Percentiles rank a stretch among this genome's conserved stretches.
Evolutionary conservation across 495 filamentous ascomycete species (phyloP).

Genomic region (Talaromyces thailandensis): DNA sequence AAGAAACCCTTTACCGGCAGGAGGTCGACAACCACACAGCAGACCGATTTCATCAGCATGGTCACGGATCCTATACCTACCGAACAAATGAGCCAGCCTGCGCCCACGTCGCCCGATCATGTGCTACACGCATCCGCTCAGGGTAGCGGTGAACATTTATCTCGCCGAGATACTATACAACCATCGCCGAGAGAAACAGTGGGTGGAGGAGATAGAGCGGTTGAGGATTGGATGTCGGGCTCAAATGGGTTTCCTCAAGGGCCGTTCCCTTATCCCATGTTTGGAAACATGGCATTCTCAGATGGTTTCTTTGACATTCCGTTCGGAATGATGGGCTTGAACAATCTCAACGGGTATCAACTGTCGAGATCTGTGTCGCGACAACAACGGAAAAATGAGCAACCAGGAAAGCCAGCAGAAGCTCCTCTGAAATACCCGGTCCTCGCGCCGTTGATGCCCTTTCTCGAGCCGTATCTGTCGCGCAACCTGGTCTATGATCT

Average conservation of each 20-base stretch:
- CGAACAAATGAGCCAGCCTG: neutral
- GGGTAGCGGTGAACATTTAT: conserved; percentile 25
- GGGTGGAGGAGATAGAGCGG: conserved; percentile 5
- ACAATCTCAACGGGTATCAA: conserved; percentile 4
- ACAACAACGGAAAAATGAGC: conserved; percentile 10
- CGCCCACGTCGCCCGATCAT: neutral
- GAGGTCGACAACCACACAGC: conserved; percentile 5
- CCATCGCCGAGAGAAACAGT: conserved; percentile 9
- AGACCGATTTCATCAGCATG: conserved; percentile 5
- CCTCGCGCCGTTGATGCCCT: conserved; percentile 70
- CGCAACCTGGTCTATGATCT: conserved; percentile 73
- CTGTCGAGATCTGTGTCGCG: conserved; percentile 6
- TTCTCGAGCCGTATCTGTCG: conserved; percentile 66
- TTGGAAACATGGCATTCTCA: conserved; percentile 2
- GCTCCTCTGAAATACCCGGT: conserved; percentile 70
- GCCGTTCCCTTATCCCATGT: neutral
- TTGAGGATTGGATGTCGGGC: conserved; percentile 9
- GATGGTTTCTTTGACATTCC: conserved; percentile 4
- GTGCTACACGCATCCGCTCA: conserved; percentile 14
- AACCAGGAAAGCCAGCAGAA: conserved; percentile 9
- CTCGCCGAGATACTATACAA: conserved; percentile 13
- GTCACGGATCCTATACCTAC: conserved; percentile 1
- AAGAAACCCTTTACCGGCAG: conserved; percentile 9
- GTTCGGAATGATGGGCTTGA: conserved; percentile 4
- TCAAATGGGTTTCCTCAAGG: conserved; percentile 6